Evolutionary conservation across 306 rosid genomes (phyloP), one percentile per base, ranked within the genome.

Genomic region (Acacia confusa): DNA sequence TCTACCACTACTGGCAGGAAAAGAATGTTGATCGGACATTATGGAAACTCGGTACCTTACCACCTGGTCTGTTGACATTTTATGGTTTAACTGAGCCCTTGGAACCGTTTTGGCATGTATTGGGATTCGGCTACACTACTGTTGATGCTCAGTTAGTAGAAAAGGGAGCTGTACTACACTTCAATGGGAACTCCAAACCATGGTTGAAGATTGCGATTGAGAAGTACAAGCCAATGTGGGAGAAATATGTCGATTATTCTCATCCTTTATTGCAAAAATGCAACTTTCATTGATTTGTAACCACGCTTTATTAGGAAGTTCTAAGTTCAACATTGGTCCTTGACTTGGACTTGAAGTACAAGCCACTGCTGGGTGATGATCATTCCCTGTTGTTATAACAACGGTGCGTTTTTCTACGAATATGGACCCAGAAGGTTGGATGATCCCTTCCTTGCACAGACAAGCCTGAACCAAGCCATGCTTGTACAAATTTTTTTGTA

Each of bases 191-290:
- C 86, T 91, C 97, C 58, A 94, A 94, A 78, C 98, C 98, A 0
- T 94, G 98, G 98, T 84, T 94, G 90, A 94, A 94, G 91, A 94
- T 94, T 75, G 98, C 93, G 61, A 90, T 94, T 34, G 98, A 94
- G 69, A 94, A 92, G 88, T 94, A 94, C 90, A 94, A 91, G 90
- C 97, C 90, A 57, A 78, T 92, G 25, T 94, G 98, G 98, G 97
- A 94, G 85, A 94, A 85, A 85, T 87, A 80, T 45, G 85, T 94
- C 15, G 97, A 92, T 79, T 94, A 91, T 82, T 75, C 91, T 44
- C 97, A 94, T 83, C 85, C 92, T 53, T 77, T 88, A 36, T 48
- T 94, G 85, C 94, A 91, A 75, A 87, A 84, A 52, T 94, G 98
- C 88, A 94, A 92, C 69, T 94, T 91, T 57, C 93, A 86, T 83